Conservation (phyloP, 2,329 filamentous ascomycete species). For the Aspergillus pseudoterreus region DNA sequence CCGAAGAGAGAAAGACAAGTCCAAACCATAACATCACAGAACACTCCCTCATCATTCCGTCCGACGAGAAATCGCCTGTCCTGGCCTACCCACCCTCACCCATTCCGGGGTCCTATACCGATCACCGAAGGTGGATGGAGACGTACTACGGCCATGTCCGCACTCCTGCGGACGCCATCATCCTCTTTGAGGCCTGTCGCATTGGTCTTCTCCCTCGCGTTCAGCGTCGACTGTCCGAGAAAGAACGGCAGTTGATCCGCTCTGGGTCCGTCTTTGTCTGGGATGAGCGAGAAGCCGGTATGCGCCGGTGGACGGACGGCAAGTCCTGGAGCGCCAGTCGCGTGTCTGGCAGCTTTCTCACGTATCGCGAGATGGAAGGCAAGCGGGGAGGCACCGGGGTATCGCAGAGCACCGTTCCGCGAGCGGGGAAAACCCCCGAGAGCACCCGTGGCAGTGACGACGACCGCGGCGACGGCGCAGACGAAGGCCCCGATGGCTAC, state of each 20-base stretch:
- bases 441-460: constrained; percentile 78
- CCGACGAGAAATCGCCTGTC: constrained; percentile 9
- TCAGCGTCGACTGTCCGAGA: constrained; percentile 88
- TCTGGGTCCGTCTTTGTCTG: constrained; percentile 99
- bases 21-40: background rate
- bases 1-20: background rate
- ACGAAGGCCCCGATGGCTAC: constrained; percentile 79
- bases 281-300: constrained; percentile 97
- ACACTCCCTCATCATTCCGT: constrained; percentile 10
- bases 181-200: constrained; percentile 95
- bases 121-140: constrained; percentile 63
- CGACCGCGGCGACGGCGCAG: constrained; percentile 65
- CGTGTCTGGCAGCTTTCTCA: constrained; percentile 94
- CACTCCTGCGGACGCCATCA: constrained; percentile 94
- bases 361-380: constrained; percentile 98
- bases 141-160: constrained; percentile 94
- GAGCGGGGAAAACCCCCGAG: constrained; percentile 74
- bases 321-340: constrained; percentile 99
- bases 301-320: constrained; percentile 97
- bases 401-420: constrained; percentile 53
- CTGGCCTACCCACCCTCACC: constrained; percentile 15
- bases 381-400: constrained; percentile 79
- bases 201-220: constrained; percentile 86
- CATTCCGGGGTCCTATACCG: constrained; percentile 16
- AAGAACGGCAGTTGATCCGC: constrained; percentile 92